Evolutionary conservation across 306 rosid genomes (phyloP).

Genomic region (Lathyrus aphaca): DNA sequence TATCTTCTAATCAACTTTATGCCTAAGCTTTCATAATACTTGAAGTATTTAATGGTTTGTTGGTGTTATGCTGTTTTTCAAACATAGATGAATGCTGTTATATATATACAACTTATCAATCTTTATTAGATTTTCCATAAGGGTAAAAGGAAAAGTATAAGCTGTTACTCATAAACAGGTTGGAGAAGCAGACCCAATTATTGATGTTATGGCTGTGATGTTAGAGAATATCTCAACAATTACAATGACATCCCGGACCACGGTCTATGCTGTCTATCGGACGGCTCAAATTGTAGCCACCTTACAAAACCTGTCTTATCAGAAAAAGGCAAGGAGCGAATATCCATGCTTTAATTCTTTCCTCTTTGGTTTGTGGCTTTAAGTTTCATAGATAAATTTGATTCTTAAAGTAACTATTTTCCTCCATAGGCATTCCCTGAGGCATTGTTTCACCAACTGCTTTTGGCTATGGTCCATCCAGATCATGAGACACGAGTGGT

Average conservation of each 20-base stretch:
- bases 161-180: slow-evolving; percentile 61
- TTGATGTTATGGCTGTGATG: slow-evolving; percentile 87
- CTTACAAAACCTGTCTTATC: slow-evolving; percentile 69
- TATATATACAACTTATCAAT: too few relatives aligned
- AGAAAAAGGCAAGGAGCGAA: slow-evolving; percentile 74
- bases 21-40: slow-evolving; percentile 5
- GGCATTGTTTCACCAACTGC: slow-evolving; percentile 90
- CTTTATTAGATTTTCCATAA: too few relatives aligned
- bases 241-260: slow-evolving; percentile 70
- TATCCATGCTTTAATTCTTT: slow-evolving; percentile 33
- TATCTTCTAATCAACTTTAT: slow-evolving; percentile 28
- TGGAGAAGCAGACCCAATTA: slow-evolving; percentile 86
- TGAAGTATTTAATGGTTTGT: slow-evolving; percentile 30
- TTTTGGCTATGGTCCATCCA: slow-evolving; percentile 86
- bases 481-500: slow-evolving; percentile 88
- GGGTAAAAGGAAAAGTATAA: slow-evolving; percentile 21
- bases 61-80: background rate
- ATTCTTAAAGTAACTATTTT: slow-evolving; percentile 37
- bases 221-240: slow-evolving; percentile 73
- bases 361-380: slow-evolving; percentile 31
- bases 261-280: slow-evolving; percentile 69
- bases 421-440: slow-evolving; percentile 82
- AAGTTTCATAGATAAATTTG: slow-evolving; percentile 40
- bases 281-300: slow-evolving; percentile 86
- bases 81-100: too few relatives aligned